Percentiles rank a stretch among this genome's conserved stretches.
Conservation (phyloP, 441 rosid genomes). For the Erodium trifolium region DNA sequence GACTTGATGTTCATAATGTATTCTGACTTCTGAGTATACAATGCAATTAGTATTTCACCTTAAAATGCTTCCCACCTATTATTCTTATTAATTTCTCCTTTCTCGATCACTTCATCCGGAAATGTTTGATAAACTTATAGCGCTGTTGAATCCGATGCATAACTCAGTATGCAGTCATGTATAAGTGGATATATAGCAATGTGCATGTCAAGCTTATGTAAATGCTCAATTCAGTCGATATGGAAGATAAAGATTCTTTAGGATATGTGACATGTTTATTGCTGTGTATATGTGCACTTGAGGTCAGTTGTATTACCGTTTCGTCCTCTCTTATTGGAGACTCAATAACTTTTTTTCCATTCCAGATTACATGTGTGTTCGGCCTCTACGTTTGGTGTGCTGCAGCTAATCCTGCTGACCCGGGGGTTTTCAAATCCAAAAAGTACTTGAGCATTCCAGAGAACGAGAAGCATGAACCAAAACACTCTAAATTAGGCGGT, state of each 20-base stretch:
- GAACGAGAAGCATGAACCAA: conserved; percentile 37
- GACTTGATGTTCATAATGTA: neutral
- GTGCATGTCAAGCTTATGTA: neutral
- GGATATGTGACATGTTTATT: neutral
- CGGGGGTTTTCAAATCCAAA: conserved; percentile 82
- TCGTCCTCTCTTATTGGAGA: neutral
- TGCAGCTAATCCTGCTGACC: conserved; percentile 88
- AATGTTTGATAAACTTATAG: neutral
- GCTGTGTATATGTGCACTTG: neutral
- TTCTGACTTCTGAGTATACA: neutral
- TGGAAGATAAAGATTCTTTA: neutral
- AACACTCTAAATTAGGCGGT: conserved; percentile 51
- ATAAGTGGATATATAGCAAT: neutral
- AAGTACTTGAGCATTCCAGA: conserved; percentile 63
- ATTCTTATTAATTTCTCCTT: too few species aligned
- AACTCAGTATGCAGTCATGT: neutral
- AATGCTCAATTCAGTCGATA: neutral
- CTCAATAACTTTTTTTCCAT: neutral
- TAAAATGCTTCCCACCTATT: too few species aligned
- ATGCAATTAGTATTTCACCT: neutral
- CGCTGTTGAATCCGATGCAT: neutral
- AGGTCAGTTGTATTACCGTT: too few species aligned
- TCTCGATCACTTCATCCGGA: neutral
- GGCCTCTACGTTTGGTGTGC: conserved; percentile 97
- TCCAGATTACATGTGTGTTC: conserved; percentile 68